phyloP scores from a whole-genome alignment of 2,329 filamentous ascomycete genomes.

The Parastagonospora avenae region DNA sequence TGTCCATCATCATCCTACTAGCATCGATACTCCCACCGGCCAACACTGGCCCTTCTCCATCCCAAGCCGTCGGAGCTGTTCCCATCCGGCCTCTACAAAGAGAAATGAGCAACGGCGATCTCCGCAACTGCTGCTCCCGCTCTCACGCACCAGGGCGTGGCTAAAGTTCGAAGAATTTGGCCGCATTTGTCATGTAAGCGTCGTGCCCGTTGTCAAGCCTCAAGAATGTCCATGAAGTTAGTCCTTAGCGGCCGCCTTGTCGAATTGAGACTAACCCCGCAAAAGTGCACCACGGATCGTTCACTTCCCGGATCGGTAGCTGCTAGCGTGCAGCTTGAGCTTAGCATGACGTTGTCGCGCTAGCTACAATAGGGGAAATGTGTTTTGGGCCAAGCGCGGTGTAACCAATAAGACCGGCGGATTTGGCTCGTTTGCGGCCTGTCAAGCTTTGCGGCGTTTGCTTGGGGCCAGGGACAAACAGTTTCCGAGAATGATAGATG shows the following conservation, averaged over 20 bases:
- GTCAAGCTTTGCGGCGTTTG: conserved; percentile 1
- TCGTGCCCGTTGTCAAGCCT: not conserved
- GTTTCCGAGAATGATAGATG: not conserved
- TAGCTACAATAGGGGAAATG: not conserved
- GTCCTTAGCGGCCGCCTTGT: not conserved
- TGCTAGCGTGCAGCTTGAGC: conserved; percentile 3
- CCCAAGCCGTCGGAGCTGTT: not conserved
- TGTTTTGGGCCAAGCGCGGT: not conserved
- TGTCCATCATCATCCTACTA: not conserved
- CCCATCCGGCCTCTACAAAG: conserved; percentile 1
- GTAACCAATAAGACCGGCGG: not conserved
- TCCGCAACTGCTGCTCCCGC: not conserved
- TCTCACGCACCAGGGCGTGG: not conserved
- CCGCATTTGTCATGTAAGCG: conserved; percentile 1
- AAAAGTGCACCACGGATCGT: conserved; percentile 1
- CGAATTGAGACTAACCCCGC: conserved; percentile 2
- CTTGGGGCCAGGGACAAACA: not conserved
- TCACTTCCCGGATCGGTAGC: not conserved
- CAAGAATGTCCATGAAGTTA: not conserved
- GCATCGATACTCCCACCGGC: not conserved
- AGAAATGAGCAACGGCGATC: not conserved
- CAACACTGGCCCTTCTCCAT: not conserved
- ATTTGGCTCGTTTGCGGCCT: not conserved
- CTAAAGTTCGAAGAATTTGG: not conserved
- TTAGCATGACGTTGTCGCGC: conserved; percentile 4